Conservation (phyloP, 192 early-diverging fungal genomes). For the Coemansia sp. region DNA sequence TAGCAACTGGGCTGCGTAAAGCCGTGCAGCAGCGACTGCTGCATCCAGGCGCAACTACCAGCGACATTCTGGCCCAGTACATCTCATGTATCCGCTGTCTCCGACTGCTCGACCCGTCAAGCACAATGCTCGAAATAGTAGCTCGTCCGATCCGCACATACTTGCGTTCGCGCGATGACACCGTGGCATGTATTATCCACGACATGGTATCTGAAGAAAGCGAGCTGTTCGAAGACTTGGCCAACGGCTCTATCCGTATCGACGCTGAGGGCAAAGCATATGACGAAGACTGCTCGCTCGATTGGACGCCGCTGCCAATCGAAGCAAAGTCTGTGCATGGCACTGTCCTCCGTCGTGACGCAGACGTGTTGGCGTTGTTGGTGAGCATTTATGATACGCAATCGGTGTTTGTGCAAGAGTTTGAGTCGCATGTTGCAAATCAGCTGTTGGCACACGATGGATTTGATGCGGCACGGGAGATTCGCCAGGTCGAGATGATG, state of each 20-base stretch:
- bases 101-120: conserved; percentile 66
- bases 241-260: not conserved
- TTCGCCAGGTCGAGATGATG: conserved; percentile 69
- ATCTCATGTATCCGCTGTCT: conserved; percentile 70
- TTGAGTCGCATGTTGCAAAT: conserved; percentile 60
- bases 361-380: conserved; percentile 68
- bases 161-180: conserved; percentile 62
- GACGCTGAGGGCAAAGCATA: conserved; percentile 52
- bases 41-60: conserved; percentile 71
- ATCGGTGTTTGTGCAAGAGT: conserved; percentile 71
- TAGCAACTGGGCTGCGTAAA: conserved; percentile 27
- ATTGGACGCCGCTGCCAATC: conserved; percentile 65
- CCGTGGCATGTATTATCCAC: conserved; percentile 66
- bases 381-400: conserved; percentile 69
- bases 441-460: conserved; percentile 53
- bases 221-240: conserved; percentile 56
- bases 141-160: conserved; percentile 61
- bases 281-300: conserved; percentile 52
- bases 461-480: conserved; percentile 61
- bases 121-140: conserved; percentile 64
- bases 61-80: conserved; percentile 69
- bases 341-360: conserved; percentile 34
- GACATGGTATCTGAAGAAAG: conserved; percentile 66
- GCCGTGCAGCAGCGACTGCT: conserved; percentile 59
- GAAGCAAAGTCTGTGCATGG: conserved; percentile 51